Conservation (phyloP, 2,329 filamentous ascomycete genomes). For the Tolypocladium tropicale region DNA sequence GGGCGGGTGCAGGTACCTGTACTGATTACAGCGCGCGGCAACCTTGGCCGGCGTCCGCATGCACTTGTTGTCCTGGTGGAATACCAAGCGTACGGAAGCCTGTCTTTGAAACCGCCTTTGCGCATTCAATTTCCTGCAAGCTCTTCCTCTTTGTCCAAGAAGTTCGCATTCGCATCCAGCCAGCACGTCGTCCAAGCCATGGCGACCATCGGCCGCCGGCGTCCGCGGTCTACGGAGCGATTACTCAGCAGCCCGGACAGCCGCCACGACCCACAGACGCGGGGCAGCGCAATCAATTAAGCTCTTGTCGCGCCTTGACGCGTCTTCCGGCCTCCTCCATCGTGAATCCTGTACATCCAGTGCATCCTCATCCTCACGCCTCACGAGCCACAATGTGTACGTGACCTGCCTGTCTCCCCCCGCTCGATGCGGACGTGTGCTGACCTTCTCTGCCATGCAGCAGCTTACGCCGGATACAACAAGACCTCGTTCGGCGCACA, state of each 20-base stretch:
- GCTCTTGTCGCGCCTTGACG: conserved; percentile 5
- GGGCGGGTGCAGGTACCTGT: neutral
- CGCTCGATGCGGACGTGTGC: neutral
- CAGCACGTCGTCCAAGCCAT: neutral
- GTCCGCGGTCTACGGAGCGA: neutral
- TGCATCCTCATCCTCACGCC: conserved; percentile 1
- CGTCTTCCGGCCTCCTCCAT: conserved; percentile 4
- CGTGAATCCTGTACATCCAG: conserved; percentile 1
- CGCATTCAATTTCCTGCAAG: too few species aligned
- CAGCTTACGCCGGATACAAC: conserved; percentile 40
- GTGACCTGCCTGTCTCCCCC: neutral
- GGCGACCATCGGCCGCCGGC: neutral
- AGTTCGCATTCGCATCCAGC: too few species aligned
- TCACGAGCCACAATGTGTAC: conserved; percentile 21
- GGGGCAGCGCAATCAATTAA: conserved; percentile 5
- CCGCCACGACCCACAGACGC: neutral
- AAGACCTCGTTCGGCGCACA: conserved; percentile 39
- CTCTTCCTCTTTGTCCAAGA: neutral
- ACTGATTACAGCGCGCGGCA: too few species aligned
- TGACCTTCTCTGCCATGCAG: conserved; percentile 13
- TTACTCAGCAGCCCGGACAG: neutral
- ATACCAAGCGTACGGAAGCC: too few species aligned
- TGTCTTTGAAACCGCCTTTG: too few species aligned
- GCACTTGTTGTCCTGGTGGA: too few species aligned
- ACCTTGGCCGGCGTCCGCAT: too few species aligned